These are phyloP conservation scores for Xylariaceae sp. DNA, from an alignment of 2,329 filamentous ascomycete species.

Conservation along the genomic window DNA sequence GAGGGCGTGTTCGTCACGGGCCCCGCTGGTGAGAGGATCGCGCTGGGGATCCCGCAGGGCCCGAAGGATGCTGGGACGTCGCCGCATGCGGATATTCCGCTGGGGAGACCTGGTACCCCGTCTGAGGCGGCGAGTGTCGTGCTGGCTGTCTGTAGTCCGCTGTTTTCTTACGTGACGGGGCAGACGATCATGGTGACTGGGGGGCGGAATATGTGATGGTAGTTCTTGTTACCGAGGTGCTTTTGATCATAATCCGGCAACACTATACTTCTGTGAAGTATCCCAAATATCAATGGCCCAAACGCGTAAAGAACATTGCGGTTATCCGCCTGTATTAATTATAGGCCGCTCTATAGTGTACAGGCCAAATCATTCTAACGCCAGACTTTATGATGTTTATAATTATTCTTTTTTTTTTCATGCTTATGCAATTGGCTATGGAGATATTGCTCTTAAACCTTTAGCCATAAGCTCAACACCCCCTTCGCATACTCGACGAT, in stretches of 20 bases:
- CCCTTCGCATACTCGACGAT: slow-evolving; percentile 96
- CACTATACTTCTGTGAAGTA: neutral
- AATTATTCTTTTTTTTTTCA: neutral
- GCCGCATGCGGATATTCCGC: slow-evolving; percentile 71
- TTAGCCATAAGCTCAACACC: slow-evolving; percentile 75
- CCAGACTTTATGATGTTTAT: slow-evolving; percentile 17
- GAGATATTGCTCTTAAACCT: slow-evolving; percentile 56
- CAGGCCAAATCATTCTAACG: slow-evolving; percentile 30
- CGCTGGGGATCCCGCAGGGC: slow-evolving; percentile 71
- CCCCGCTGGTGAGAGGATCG: slow-evolving; percentile 74
- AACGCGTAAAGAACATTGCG: slow-evolving; percentile 7
- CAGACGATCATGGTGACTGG: slow-evolving; percentile 89
- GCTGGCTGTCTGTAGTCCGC: slow-evolving; percentile 76
- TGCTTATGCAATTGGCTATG: slow-evolving; percentile 14
- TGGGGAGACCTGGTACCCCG: slow-evolving; percentile 75
- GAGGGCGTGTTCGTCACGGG: slow-evolving; percentile 77
- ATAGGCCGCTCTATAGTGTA: slow-evolving; percentile 26
- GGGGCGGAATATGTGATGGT: slow-evolving; percentile 61
- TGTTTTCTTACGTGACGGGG: slow-evolving; percentile 83
- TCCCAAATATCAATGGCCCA: neutral
- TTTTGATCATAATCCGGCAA: neutral
- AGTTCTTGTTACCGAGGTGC: too few species aligned
- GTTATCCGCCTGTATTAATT: slow-evolving; percentile 24
- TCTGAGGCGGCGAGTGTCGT: slow-evolving; percentile 80
- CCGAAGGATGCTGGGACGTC: slow-evolving; percentile 49